Percentiles rank a stretch among this genome's conserved stretches.
Conservation (phyloP, 805 yeast genomes). For the Candida wancherniae region DNA sequence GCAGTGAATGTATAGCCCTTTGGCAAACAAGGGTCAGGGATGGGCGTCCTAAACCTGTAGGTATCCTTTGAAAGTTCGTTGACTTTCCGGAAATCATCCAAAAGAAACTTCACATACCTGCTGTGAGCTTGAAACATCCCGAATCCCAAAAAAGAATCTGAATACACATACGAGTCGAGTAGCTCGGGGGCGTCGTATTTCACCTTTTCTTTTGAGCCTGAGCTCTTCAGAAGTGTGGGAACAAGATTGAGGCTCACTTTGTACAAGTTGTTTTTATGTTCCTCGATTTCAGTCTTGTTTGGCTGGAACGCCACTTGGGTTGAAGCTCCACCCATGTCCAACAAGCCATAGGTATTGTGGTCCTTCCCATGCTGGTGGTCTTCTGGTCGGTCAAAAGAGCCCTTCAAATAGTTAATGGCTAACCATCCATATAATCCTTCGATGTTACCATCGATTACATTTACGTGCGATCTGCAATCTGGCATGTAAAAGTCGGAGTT, state of each 20-base stretch:
- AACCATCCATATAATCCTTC: conserved; percentile 71
- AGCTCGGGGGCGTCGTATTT: conserved; percentile 15
- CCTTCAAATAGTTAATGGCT: conserved; percentile 52
- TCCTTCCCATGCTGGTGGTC: conserved; percentile 39
- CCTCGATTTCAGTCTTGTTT: conserved; percentile 38
- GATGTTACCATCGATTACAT: conserved; percentile 56
- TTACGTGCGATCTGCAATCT: conserved; percentile 56
- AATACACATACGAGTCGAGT: conserved; percentile 40
- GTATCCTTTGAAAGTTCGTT: conserved; percentile 13
- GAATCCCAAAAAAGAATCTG: conserved; percentile 55
- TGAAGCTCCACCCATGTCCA: conserved; percentile 64
- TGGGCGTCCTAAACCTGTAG: conserved; percentile 23
- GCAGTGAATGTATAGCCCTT: conserved; percentile 31
- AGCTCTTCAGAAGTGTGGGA: conserved; percentile 18
- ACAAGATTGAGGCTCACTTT: conserved; percentile 39
- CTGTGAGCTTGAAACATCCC: conserved; percentile 56
- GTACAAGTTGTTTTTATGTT: conserved; percentile 44
- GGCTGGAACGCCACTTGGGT: conserved; percentile 66
- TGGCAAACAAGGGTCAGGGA: conserved; percentile 57
- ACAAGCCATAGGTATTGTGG: conserved; percentile 49
- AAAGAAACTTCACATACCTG: conserved; percentile 39
- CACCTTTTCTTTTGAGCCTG: neutral
- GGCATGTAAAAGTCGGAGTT: conserved; percentile 53
- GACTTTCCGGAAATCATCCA: conserved; percentile 17
- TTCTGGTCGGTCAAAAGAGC: conserved; percentile 36